Base-by-base conservation (phyloP, 2,329 filamentous ascomycete species). In the Ophiostoma tasmaniense region DNA sequence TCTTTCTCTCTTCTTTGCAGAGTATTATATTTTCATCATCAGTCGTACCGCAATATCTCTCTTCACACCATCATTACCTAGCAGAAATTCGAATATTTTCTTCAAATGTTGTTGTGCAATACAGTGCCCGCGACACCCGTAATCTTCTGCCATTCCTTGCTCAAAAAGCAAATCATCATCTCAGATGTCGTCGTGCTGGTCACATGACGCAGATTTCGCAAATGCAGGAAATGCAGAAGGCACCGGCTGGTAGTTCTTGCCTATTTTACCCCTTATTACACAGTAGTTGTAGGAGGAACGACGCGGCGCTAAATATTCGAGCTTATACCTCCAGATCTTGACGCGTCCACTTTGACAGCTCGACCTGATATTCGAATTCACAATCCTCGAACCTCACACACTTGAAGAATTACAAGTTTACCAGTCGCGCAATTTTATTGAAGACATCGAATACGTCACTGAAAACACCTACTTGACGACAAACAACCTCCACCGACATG, bases 131-230 rank as follows among this genome's bases (percentile, higher is more conserved):
- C 17, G 20, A 7, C 42, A n/a, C 20, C 17, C n/a, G 42, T n/a
- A 45, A 45, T 20, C 42, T 17, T 45, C 17, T 20, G 42, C 17
- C 17, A 45, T 7, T 20, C 17, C 17, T 20, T 45, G 42, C 42
- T 20, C 7, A n/a, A 7, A 39, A 67, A 64, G 68, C 55, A 66
- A 66, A 62, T 22, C 25, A 66, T 22, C 66, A 45, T 62, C 52
- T 52, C 42, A 7, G 42, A 45, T 45, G 42, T 37, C 28, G 64
- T 39, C 64, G 64, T 35, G 25, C 37, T 30, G 61, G 62, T 67
- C 66, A 64, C 37, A 61, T 35, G 3, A 61, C 14, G 30, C 14
- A 55, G 14, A 30, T 28, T 66, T n/a, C 14, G 10, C 8, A 61
- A 61, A 61, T 17, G 30, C 11, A 6, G 30, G 7, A 8, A 62